phyloP scores from a whole-genome alignment of 169 alveolate genomes.

The Cryptosporidium meleagridis region DNA sequence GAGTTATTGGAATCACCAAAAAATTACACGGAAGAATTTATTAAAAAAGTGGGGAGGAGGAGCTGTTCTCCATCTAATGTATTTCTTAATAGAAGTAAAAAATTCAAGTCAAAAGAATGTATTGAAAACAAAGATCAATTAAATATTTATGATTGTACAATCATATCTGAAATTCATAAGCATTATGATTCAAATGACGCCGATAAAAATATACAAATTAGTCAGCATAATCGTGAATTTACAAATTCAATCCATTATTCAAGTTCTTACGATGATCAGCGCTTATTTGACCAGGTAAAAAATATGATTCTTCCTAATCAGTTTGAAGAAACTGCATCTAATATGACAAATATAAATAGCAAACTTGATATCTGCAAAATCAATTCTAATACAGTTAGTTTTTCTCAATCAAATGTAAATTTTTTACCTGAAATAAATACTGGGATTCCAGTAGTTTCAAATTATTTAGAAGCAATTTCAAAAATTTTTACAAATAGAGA shows the following conservation, averaged over 20 bases:
- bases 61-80: conserved; percentile 18
- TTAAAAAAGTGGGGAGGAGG: conserved; percentile 1
- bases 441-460: conserved; percentile 11
- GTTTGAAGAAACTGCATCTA: neutral
- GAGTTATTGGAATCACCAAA: conserved; percentile 29
- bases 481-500: conserved; percentile 23
- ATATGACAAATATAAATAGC: neutral
- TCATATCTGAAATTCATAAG: neutral
- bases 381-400: neutral
- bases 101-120: neutral
- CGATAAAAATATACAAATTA: neutral
- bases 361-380: conserved; percentile 6
- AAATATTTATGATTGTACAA: neutral
- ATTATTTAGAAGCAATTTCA: conserved; percentile 21
- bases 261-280: neutral
- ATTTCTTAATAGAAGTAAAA: neutral
- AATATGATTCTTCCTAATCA: neutral
- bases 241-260: neutral
- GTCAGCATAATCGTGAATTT: conserved; percentile 1
- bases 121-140: neutral
- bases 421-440: neutral
- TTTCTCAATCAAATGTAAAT: neutral
- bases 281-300: neutral
- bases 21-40: neutral
- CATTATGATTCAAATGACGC: neutral